These are phyloP conservation scores for Nymphaea colorata DNA, from an alignment of 164 flowering plant genomes.

Conservation along the genomic window DNA sequence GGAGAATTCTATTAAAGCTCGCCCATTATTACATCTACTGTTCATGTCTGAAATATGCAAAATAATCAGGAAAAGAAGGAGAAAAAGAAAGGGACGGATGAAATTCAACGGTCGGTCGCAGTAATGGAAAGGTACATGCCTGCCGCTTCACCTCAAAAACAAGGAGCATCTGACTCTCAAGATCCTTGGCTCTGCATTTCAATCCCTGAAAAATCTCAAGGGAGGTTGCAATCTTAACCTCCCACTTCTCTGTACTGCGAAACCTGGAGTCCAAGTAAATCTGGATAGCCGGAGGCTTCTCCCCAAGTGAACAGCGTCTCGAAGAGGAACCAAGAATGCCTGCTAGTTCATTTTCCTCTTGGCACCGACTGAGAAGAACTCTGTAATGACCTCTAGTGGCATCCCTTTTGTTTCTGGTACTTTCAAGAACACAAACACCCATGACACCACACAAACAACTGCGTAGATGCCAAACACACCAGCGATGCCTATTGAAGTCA, in stretches of 20 bases:
- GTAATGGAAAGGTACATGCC: background rate
- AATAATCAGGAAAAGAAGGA: background rate
- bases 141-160: background rate
- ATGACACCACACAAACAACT: constrained; percentile 52
- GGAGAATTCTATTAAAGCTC: background rate
- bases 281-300: background rate
- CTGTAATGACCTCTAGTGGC: constrained; percentile 91
- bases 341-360: background rate
- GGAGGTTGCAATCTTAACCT: background rate
- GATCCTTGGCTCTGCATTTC: background rate
- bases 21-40: background rate
- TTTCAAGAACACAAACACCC: constrained; percentile 74
- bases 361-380: constrained; percentile 78
- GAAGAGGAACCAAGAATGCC: background rate
- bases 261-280: background rate
- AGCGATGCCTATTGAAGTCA: constrained; percentile 62
- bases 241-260: background rate
- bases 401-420: constrained; percentile 97
- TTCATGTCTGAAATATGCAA: background rate
- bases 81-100: background rate
- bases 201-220: background rate
- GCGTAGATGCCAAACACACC: constrained; percentile 85
- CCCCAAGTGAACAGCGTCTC: background rate
- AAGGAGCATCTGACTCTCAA: background rate
- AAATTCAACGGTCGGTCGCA: background rate